These are phyloP conservation scores for Trichophyton benhamiae DNA, from an alignment of 2,329 filamentous ascomycete genomes.

Conservation along the genomic window DNA sequence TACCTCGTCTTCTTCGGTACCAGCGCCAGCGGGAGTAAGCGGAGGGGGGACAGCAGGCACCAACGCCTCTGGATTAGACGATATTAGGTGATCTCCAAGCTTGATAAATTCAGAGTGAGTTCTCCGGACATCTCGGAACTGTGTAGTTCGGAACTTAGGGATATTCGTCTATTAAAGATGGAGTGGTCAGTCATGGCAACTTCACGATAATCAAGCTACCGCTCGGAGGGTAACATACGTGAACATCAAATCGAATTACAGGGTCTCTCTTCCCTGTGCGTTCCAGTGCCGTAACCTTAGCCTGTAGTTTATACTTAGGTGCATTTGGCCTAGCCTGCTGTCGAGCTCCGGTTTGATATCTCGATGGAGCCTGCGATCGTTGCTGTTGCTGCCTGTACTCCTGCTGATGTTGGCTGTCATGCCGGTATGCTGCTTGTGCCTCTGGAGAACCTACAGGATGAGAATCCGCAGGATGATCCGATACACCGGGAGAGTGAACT, in stretches of 20 bases:
- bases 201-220: background rate
- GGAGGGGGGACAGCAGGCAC: constrained; percentile 91
- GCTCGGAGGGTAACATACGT: constrained; percentile 48
- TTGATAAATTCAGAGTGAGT: constrained; percentile 94
- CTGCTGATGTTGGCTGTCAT: constrained; percentile 7
- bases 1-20: constrained; percentile 87
- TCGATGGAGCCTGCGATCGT: constrained; percentile 25
- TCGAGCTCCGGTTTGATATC: constrained; percentile 24
- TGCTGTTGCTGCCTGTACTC: constrained; percentile 21
- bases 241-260: constrained; percentile 87
- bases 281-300: constrained; percentile 88
- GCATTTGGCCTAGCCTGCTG: constrained; percentile 36
- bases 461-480: constrained; percentile 30
- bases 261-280: constrained; percentile 91
- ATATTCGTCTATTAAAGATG: constrained; percentile 68
- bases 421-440: constrained; percentile 17
- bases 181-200: constrained; percentile 4
- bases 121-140: constrained; percentile 92
- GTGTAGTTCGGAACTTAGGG: constrained; percentile 93
- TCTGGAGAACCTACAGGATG: constrained; percentile 31
- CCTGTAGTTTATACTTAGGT: constrained; percentile 73
- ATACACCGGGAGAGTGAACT: constrained; percentile 33
- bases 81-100: constrained; percentile 89
- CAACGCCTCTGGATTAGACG: constrained; percentile 89
- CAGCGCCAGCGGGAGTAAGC: constrained; percentile 84